Evolutionary conservation across 2,329 filamentous ascomycete genomes (phyloP), one percentile per base, ranked within the genome.

Genomic region (Balansia obtecta): DNA sequence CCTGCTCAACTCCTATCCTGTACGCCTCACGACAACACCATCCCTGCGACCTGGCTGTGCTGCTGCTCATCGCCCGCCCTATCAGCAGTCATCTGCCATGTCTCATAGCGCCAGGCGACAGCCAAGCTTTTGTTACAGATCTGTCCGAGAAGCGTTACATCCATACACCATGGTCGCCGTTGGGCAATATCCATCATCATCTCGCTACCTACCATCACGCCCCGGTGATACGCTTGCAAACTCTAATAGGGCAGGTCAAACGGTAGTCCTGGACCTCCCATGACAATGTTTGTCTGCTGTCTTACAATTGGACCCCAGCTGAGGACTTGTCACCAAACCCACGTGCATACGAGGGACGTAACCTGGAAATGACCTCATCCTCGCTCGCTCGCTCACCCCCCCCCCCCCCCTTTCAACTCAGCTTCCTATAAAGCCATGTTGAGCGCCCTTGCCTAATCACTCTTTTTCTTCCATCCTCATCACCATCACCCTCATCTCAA

Each of bases 41-140:
- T 41, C 39, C n/a, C 12, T 61, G 43, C 49, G 48, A 27, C 27
- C 30, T 34, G 27, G 10, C n/a, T 13, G 18, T 16, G n/a, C n/a
- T n/a, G n/a, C 16, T 46, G 27, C 12, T 30, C 44, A 30, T 16
- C 44, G n/a, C n/a, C 16, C 7, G 22, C 44, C 27, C 27, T 27
- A 27, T 33, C 18, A 15, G 30, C 32, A 9, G 44, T n/a, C 39
- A 33, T 22, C 42, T 2, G 2, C n/a, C n/a, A 46, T 46, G 33
- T 46, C 45, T 46, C 45, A 38, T n/a, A 38, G 5, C 16, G 45
- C 8, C 15, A 30, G 33, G 45, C 33, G 20, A 38, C 8, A 15
- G 13, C 13, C 46, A 15, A 42, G 20, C 15, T 27, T 42, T 47
- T 34, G 46, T 18, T 48, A 37, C 30, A 40, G 38, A 42, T 42